Evolutionary conservation across 257 asterid genomes (phyloP), one percentile per base, ranked within the genome.

Genomic region (Petunia axillaris): DNA sequence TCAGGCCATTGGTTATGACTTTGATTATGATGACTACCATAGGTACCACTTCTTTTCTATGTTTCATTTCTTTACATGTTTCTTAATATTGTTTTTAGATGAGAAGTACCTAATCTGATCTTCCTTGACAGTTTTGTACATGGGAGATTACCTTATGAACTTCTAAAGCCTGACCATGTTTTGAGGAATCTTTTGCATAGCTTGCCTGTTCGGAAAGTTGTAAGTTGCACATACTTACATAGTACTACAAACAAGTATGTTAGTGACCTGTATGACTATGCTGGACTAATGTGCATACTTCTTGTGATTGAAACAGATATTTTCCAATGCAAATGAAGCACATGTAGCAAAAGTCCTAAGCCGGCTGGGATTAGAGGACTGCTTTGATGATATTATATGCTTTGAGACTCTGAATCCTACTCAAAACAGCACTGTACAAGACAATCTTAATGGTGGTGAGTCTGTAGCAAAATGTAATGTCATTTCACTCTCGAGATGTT

Each of bases 241-340:
- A 50, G 44, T 13, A 35, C 78, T 73, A 50, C 46, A 35, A 71
- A 71, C 40, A 50, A 73, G 3, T 50, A 73, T 62, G 35, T 35
- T 5, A 0, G 0, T 73, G 78, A 48, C 6, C 11, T 5, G 59
- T 36, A 5, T 50, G 46, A 80, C 59, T 13, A 55, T 76, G 75
- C 5, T 81, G 40, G 1, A 44, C 62, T 66, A 44, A 76, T 75
- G 74, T 38, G 36, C 43, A 16, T 55, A 16, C 15, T 2, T 76
- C 1, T 70, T 46, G 46, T 50, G 78, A 73, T 73, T 43, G n/a
- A 57, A 75, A 85, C 92, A 95, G 99, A 90, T 95, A 44, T 95
- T 95, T 84, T 93, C 99, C 1, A 95, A 95, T 83, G 99, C 92
- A 75, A 91, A 95, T 81, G 98, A 93, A 78, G 97, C 97, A 82